Evolutionary conservation across 805 yeast species (phyloP), one percentile per base, ranked within the genome.

Genomic region (Spencermartinsiella europaea): DNA sequence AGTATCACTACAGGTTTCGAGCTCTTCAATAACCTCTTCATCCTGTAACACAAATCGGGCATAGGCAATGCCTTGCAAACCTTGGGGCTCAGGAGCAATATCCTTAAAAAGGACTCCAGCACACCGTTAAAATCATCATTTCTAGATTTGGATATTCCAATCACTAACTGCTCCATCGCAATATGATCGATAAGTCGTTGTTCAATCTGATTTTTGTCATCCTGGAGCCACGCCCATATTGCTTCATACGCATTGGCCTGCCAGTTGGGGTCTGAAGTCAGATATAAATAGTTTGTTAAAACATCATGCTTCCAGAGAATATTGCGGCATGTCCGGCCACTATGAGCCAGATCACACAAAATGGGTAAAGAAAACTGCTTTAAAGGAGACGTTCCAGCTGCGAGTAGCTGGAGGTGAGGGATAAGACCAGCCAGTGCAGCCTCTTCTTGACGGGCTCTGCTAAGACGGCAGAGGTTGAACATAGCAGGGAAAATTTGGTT

Each of bases 221-320:
- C 64, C 7, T 55, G 58, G 19, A 63, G 49, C 72, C 72, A 67
- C 1, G 59, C 57, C 3, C 57, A 53, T 2, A 78, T 64, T 0
- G 81, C 72, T 22, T 77, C 80, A 50, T 76, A 65, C 1, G 81
- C 77, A 56, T 73, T 75, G 16, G 74, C 71, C 57, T 76, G 80
- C 81, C 82, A 78, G 53, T 77, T 76, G 0, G 78, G 73, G 53
- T 79, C 81, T 7, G 68, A 52, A 3, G 76, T 56, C 14, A 78
- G 62, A 14, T 63, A 59, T 33, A 69, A 62, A 48, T 77, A 57
- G 7, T 61, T 65, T 3, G 62, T 55, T 21, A 75, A 55, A 3
- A 74, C 69, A 20, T 68, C 68, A 44, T 69, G 53, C 37, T 62
- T 63, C 56, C 67, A 54, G 34, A 78, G 60, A 5, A 58, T 60